Evolutionary conservation across 495 filamentous ascomycete genomes (phyloP), one percentile per base, ranked within the genome.

Genomic region (Sporormia fimetaria): DNA sequence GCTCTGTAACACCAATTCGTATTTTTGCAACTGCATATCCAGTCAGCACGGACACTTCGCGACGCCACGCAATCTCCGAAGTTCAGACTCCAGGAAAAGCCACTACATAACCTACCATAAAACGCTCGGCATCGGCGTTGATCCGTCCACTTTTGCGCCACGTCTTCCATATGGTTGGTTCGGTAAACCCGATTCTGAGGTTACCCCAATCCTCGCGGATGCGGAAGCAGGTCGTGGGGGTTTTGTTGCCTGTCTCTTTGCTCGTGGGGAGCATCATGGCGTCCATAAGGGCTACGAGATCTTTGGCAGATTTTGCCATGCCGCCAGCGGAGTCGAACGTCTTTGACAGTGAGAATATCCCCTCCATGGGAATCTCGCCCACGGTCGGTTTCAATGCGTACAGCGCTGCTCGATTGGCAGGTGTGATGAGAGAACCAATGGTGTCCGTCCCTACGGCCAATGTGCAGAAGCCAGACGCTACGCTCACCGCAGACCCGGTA

Each of bases 281-380:
- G 23, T 57, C 55, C 28, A 52, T 51, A 12, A 60, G 48, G 3
- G 40, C 40, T 11, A 40, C 49, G 17, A 60, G 42, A 35, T 60
- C 57, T 37, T 54, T 51, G 8, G 52, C 52, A 10, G 51, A 52
- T 44, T 60, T 60, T 10, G 57, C 54, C 49, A 60, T 60, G 11
- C 49, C 52, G 21, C 57, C 49, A n/a, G 48, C 48, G 23, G 42
- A 52, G 33, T 60, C 52, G 17, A 56, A 54, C 3, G 40, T 48
- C 34, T 52, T 53, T 30, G 48, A 44, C 12, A 54, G 51, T 7
- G 42, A 36, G 39, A 56, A 57, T 8, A 52, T 42, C 23, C 54
- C 55, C 21, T 54, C 44, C 31, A 42, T 52, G n/a, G 47, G 47
- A 7, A 60, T 36, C 16, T 49, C 29, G 11, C 55, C 56, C 8